phyloP scores from a whole-genome alignment of 345 rosid species.

The Salix dunnii region DNA sequence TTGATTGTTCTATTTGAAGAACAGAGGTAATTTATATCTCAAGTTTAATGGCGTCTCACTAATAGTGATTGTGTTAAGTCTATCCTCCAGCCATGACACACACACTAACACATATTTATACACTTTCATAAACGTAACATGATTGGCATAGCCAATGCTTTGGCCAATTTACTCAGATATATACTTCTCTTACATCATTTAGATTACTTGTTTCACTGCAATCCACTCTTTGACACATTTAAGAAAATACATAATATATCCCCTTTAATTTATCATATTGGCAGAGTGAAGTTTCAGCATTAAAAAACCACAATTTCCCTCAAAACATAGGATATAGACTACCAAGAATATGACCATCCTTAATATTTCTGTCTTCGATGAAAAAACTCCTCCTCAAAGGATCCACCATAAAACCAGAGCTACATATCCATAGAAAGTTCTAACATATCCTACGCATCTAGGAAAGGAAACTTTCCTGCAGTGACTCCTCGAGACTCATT shows the following conservation, averaged over 20 bases:
- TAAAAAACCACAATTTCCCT: neutral
- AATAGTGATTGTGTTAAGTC: neutral
- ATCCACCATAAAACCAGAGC: neutral
- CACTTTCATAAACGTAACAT: neutral
- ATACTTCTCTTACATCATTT: neutral
- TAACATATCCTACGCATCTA: neutral
- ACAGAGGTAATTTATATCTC: neutral
- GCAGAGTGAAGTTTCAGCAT: neutral
- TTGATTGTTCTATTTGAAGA: neutral
- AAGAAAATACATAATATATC: neutral
- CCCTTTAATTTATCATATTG: neutral
- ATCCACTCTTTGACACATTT: neutral
- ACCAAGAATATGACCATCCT: neutral
- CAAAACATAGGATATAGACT: neutral
- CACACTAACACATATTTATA: too few species aligned
- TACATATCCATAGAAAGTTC: neutral
- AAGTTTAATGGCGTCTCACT: too few species aligned
- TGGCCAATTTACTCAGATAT: neutral
- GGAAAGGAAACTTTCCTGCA: neutral
- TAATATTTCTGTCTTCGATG: neutral
- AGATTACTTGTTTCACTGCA: neutral
- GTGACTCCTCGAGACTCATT: neutral
- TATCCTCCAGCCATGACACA: too few species aligned
- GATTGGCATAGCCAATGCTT: neutral
- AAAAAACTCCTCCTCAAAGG: neutral